A percentile compares a stretch with the other conserved stretches of the same genome.
Conservation (phyloP, 345 rosid species). For the Gossypium rotundifolium region DNA sequence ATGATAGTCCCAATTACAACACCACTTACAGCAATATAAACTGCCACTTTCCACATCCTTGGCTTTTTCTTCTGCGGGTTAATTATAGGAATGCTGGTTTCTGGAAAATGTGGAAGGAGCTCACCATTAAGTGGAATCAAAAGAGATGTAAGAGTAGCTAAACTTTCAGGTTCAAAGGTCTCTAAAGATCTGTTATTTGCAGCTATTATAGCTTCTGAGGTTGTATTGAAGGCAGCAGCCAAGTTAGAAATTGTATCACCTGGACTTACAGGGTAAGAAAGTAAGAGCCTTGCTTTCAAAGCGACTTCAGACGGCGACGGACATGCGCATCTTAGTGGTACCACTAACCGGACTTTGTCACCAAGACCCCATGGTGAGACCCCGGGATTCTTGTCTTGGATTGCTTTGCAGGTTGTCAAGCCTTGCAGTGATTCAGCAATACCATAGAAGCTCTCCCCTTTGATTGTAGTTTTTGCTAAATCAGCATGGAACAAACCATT, state of each 20-base stretch:
- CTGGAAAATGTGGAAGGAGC: constrained; percentile 31
- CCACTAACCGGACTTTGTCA: constrained; percentile 34
- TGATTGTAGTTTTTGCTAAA: constrained; percentile 35
- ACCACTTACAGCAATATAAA: constrained; percentile 49
- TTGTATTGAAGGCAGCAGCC: constrained; percentile 54
- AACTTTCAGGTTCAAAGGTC: constrained; percentile 27
- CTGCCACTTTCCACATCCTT: constrained; percentile 40
- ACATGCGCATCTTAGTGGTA: constrained; percentile 64
- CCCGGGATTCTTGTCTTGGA: constrained; percentile 45
- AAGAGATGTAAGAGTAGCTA: constrained; percentile 45
- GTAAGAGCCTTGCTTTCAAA: constrained; percentile 30
- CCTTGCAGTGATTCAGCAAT: constrained; percentile 63
- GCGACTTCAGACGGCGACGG: constrained; percentile 29
- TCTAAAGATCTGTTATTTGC: constrained; percentile 43
- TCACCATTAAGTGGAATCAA: constrained; percentile 51
- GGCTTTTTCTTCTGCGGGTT: constrained; percentile 28
- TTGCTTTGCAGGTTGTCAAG: constrained; percentile 60
- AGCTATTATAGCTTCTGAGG: constrained; percentile 52
- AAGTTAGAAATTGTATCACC: constrained; percentile 52
- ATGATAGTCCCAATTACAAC: constrained; percentile 46
- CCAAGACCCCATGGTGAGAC: constrained; percentile 37
- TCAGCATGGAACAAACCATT: constrained; percentile 51
- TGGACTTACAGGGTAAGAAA: constrained; percentile 55
- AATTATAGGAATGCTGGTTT: constrained; percentile 21
- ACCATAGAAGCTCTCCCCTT: constrained; percentile 57